Percentiles rank a stretch among this genome's conserved stretches.
Conservation (phyloP, 2,329 filamentous ascomycete species). For the Colletotrichum simmondsii region DNA sequence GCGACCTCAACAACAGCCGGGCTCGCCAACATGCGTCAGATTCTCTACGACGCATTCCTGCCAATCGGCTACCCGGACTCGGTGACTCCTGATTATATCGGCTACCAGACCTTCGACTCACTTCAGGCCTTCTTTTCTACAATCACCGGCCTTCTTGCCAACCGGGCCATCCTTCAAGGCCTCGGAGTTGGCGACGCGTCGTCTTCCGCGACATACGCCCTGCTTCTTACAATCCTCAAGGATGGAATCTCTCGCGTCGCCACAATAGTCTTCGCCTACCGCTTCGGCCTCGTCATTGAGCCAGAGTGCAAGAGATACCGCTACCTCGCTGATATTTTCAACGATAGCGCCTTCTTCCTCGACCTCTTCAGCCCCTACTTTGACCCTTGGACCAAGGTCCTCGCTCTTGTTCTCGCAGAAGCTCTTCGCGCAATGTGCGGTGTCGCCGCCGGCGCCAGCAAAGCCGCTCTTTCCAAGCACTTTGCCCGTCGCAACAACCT, state of each 20-base stretch:
- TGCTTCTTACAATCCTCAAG: constrained; percentile 85
- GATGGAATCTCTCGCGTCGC: constrained; percentile 84
- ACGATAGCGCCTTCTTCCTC: constrained; percentile 87
- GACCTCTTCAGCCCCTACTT: constrained; percentile 84
- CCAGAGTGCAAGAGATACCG: constrained; percentile 93
- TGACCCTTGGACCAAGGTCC: constrained; percentile 61
- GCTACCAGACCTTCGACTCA: constrained; percentile 78
- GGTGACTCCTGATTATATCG: constrained; percentile 85
- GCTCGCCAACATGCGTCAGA: constrained; percentile 15
- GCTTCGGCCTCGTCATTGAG: constrained; percentile 83
- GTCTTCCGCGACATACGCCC: constrained; percentile 81
- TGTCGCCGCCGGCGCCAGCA: constrained; percentile 88
- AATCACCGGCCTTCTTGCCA: constrained; percentile 83
- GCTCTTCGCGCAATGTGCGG: constrained; percentile 77
- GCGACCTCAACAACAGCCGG: neutral
- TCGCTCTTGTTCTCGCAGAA: constrained; percentile 61
- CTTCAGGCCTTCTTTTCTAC: constrained; percentile 87
- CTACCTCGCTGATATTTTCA: constrained; percentile 87
- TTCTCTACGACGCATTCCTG: constrained; percentile 77
- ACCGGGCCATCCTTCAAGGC: constrained; percentile 80
- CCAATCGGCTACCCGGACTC: constrained; percentile 90
- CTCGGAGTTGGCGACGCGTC: constrained; percentile 86
- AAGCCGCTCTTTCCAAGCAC: constrained; percentile 90
- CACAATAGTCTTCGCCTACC: constrained; percentile 88
- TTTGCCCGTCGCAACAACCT: constrained; percentile 90